These are phyloP conservation scores for Alternaria arbusti DNA, from an alignment of 2,329 filamentous ascomycete genomes.

Conservation along the genomic window DNA sequence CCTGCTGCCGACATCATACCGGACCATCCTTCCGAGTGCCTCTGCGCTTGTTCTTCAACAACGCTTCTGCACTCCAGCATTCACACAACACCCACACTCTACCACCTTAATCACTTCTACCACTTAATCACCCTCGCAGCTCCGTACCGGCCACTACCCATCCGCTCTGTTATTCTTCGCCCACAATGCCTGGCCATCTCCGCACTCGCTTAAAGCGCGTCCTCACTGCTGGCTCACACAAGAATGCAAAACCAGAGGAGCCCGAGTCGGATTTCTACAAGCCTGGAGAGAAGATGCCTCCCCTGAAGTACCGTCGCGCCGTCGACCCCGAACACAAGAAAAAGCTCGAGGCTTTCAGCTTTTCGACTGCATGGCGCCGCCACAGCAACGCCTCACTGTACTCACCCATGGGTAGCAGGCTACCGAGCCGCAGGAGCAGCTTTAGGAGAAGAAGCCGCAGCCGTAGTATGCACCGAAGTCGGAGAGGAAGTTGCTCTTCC, in stretches of 20 bases:
- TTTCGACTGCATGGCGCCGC: slow-evolving; percentile 55
- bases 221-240: slow-evolving; percentile 47
- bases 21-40: slow-evolving; percentile 18
- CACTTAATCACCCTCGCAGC: not conserved
- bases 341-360: slow-evolving; percentile 56
- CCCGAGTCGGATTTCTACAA: slow-evolving; percentile 56
- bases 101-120: not conserved
- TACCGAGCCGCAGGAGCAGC: slow-evolving; percentile 51
- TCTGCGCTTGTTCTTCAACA: slow-evolving; percentile 9
- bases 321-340: slow-evolving; percentile 59
- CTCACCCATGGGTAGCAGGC: slow-evolving; percentile 57
- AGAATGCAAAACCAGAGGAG: slow-evolving; percentile 39
- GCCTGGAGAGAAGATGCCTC: slow-evolving; percentile 59
- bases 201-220: slow-evolving; percentile 55
- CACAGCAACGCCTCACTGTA: slow-evolving; percentile 54
- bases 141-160: not conserved
- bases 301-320: slow-evolving; percentile 57
- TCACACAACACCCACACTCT: slow-evolving; percentile 3
- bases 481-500: slow-evolving; percentile 44
- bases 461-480: slow-evolving; percentile 35
- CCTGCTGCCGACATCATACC: slow-evolving; percentile 24
- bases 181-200: slow-evolving; percentile 50
- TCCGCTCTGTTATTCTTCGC: not conserved
- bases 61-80: slow-evolving; percentile 1
- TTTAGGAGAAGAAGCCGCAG: slow-evolving; percentile 40